A percentile compares a stretch with the other conserved stretches of the same genome.
Conservation (phyloP, 805 yeast species). For the Kluyveromyces starmeri region DNA sequence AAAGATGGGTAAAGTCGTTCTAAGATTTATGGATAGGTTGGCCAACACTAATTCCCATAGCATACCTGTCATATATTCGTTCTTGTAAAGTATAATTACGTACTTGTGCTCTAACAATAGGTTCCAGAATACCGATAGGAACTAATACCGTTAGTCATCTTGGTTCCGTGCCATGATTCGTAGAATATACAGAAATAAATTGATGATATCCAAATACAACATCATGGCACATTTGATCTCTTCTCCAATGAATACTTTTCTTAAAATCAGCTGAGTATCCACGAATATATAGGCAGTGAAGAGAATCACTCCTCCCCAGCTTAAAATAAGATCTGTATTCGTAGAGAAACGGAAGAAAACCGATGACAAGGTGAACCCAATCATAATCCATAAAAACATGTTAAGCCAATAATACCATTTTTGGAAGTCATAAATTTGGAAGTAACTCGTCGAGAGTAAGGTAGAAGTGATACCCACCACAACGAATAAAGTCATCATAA, state of each 20-base stretch:
- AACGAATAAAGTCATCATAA: constrained; percentile 56
- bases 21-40: constrained; percentile 1
- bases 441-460: constrained; percentile 49
- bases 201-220: constrained; percentile 74
- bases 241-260: constrained; percentile 70
- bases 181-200: constrained; percentile 68
- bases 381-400: constrained; percentile 53
- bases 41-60: no score
- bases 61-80: no score
- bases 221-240: constrained; percentile 74
- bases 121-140: neutral
- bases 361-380: constrained; percentile 60
- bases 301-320: constrained; percentile 64
- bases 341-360: constrained; percentile 52
- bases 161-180: constrained; percentile 41
- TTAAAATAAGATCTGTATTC: constrained; percentile 56
- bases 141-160: constrained; percentile 12
- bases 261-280: constrained; percentile 76
- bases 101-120: no score
- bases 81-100: no score
- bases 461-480: constrained; percentile 70
- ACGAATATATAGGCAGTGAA: constrained; percentile 65
- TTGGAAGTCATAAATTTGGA: constrained; percentile 16
- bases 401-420: constrained; percentile 29
- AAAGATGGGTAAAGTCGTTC: no score